phyloP scores from a whole-genome alignment of 305 asterid species.

The Caryopteris hybrid region DNA sequence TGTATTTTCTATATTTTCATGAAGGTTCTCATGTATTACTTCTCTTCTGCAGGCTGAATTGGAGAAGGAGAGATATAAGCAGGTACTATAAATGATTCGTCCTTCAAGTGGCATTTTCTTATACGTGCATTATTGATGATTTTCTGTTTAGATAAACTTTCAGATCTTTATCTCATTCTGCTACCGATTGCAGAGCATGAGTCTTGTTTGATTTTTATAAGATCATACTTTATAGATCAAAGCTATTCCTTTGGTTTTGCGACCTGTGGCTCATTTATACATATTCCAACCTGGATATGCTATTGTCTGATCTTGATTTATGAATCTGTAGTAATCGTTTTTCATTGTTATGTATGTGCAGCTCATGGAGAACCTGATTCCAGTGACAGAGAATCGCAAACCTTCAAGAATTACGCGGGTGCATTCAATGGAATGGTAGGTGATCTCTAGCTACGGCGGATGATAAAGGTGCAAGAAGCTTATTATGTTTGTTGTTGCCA shows the following conservation, averaged over 20 bases:
- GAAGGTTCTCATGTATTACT: background rate
- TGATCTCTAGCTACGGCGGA: background rate
- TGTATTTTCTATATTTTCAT: background rate
- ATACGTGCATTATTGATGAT: background rate
- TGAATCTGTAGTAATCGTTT: background rate
- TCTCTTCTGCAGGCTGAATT: conserved; percentile 48
- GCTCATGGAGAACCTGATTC: conserved; percentile 65
- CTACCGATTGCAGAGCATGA: too few relatives aligned
- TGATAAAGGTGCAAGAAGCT: conserved; percentile 5
- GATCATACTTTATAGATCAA: too few relatives aligned
- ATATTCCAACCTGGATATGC: too few relatives aligned
- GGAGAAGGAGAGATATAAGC: conserved; percentile 44
- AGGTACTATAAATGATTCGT: conserved; percentile 33
- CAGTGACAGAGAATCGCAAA: conserved; percentile 51
- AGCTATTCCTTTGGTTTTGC: too few relatives aligned
- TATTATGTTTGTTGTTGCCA: too few relatives aligned
- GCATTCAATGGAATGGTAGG: conserved; percentile 46
- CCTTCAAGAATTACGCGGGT: conserved; percentile 55
- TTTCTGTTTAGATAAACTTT: too few relatives aligned
- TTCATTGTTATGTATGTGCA: conserved; percentile 25
- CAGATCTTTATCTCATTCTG: too few relatives aligned
- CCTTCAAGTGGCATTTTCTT: background rate
- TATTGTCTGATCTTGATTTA: too few relatives aligned
- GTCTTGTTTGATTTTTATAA: too few relatives aligned
- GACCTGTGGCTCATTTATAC: too few relatives aligned